Evolutionary conservation across 306 rosid genomes (phyloP).

Genomic region (Vigna angularis): DNA sequence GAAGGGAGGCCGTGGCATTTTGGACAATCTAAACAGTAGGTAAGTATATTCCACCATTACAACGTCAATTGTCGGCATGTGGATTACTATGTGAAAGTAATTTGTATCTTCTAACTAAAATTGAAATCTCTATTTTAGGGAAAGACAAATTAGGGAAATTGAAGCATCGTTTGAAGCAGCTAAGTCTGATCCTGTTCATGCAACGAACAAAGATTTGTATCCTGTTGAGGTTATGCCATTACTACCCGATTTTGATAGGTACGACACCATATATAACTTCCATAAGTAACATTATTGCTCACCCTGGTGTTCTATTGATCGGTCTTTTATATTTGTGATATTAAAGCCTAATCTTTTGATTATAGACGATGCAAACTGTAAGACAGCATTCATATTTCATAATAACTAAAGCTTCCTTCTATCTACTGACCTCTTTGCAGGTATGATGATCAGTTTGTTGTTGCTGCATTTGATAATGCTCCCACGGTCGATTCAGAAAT

Average conservation of each 20-base stretch:
- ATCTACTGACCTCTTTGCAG: conserved; percentile 53
- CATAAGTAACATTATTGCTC: conserved; percentile 22
- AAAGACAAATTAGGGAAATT: conserved; percentile 91
- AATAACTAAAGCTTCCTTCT: conserved; percentile 35
- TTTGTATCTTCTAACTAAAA: conserved; percentile 22
- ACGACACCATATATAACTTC: conserved; percentile 39
- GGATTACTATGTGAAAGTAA: conserved; percentile 15
- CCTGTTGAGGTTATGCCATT: conserved; percentile 95
- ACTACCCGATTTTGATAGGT: conserved; percentile 91
- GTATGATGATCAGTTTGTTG: conserved; percentile 75
- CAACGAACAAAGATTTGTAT: conserved; percentile 82
- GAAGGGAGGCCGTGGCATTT: conserved; percentile 76
- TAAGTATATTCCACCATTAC: conserved; percentile 42
- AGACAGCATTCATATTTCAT: conserved; percentile 33
- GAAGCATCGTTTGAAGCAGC: conserved; percentile 99
- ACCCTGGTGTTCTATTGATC: conserved; percentile 2
- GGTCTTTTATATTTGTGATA: not conserved
- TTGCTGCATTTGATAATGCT: conserved; percentile 87
- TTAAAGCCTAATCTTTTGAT: conserved; percentile 34
- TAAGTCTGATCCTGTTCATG: conserved; percentile 90
- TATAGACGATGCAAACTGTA: not conserved
- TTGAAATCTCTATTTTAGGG: conserved; percentile 61
- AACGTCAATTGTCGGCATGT: not conserved
- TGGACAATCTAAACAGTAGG: conserved; percentile 84
- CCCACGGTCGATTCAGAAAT: conserved; percentile 93